phyloP scores from a whole-genome alignment of 768 basidiomycete genomes.

The Megacollybia marginata region DNA sequence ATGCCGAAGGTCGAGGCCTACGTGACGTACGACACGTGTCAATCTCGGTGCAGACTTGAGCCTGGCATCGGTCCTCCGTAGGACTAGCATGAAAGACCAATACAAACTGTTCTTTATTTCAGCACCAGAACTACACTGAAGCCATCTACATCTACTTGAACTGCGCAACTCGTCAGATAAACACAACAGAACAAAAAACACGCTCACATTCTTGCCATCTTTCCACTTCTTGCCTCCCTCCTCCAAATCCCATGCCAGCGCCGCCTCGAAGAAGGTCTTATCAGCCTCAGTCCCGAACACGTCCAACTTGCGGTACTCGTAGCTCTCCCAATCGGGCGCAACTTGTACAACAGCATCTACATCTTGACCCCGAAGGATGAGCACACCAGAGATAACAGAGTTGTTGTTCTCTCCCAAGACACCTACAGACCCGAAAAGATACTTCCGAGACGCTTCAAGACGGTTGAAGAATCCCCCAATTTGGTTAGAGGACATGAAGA shows the following conservation, averaged over 20 bases:
- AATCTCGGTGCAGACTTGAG: no score
- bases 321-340: slow-evolving; percentile 91
- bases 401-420: slow-evolving; percentile 79
- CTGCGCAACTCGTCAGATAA: slow-evolving; percentile 11
- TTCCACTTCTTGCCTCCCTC: slow-evolving; percentile 85
- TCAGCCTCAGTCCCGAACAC: slow-evolving; percentile 55
- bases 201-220: slow-evolving; percentile 83
- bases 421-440: slow-evolving; percentile 89
- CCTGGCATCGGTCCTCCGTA: no score
- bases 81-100: no score
- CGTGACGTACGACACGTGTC: no score
- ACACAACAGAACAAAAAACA: slow-evolving; percentile 1
- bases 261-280: slow-evolving; percentile 88
- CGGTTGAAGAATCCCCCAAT: slow-evolving; percentile 97
- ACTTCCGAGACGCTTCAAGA: slow-evolving; percentile 94
- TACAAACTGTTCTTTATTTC: no score
- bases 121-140: no score
- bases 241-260: slow-evolving; percentile 90
- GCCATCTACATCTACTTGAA: slow-evolving; percentile 23
- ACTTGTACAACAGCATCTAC: slow-evolving; percentile 48
- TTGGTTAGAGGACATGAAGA: slow-evolving; percentile 94
- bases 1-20: no score
- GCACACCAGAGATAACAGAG: slow-evolving; percentile 72
- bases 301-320: slow-evolving; percentile 73
- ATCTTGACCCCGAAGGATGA: slow-evolving; percentile 81